A percentile compares a stretch with the other conserved stretches of the same genome.
Conservation (phyloP, 768 basidiomycete genomes). For the Stropharia rugosoannulata region DNA sequence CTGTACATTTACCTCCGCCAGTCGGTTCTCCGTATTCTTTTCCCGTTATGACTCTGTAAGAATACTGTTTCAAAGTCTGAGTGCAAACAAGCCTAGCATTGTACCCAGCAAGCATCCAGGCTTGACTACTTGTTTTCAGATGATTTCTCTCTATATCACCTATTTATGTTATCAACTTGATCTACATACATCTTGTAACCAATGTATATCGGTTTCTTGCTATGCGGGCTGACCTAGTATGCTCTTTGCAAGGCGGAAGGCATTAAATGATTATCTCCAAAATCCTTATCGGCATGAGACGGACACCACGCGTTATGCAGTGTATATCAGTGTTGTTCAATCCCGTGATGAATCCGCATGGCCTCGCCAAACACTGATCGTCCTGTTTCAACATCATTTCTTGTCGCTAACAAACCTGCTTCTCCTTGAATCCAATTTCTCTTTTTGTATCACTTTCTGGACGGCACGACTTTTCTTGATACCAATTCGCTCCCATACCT, state of each 20-base stretch:
- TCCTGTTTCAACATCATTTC: conserved; percentile 25
- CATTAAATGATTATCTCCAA: neutral
- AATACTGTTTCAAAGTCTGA: conserved; percentile 6
- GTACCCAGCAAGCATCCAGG: conserved; percentile 2
- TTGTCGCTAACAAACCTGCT: conserved; percentile 21
- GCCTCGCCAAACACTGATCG: conserved; percentile 27
- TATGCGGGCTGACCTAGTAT: neutral
- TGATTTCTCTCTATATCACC: neutral
- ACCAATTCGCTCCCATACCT: conserved; percentile 10
- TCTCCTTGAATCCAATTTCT: conserved; percentile 19
- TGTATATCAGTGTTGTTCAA: conserved; percentile 17
- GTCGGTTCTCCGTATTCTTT: neutral
- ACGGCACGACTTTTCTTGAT: conserved; percentile 20
- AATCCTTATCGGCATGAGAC: neutral
- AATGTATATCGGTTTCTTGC: neutral
- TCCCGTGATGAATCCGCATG: conserved; percentile 20
- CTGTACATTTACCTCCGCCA: conserved; percentile 1
- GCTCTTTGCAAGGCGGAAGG: neutral
- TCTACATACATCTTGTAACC: conserved; percentile 12
- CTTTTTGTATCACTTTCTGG: conserved; percentile 21
- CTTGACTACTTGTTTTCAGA: neutral
- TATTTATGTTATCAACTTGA: conserved; percentile 15
- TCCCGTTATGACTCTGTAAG: conserved; percentile 14
- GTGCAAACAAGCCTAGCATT: conserved; percentile 2
- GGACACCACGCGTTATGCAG: neutral